Percentiles rank a stretch among this genome's conserved stretches.
Evolutionary conservation across 768 basidiomycete genomes (phyloP).

Genomic region (Nevesoporus exiguus): DNA sequence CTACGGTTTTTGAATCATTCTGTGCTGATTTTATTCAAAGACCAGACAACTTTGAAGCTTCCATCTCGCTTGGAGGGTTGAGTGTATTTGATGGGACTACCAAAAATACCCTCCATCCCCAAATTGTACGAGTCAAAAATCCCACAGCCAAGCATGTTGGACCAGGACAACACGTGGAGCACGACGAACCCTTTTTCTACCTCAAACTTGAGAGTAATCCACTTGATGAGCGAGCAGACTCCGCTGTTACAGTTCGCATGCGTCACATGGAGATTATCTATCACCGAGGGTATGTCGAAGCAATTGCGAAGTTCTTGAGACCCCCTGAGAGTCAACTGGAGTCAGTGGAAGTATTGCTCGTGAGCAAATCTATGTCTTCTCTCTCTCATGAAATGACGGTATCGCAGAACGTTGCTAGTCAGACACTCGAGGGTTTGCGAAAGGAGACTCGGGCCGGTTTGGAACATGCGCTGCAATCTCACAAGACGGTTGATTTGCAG

Average conservation of each 20-base stretch:
- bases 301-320: conserved; percentile 85
- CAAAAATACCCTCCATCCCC: conserved; percentile 70
- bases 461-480: conserved; percentile 88
- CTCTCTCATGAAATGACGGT: background rate
- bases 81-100: conserved; percentile 92
- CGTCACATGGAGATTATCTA: conserved; percentile 97
- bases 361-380: conserved; percentile 34
- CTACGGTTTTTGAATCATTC: conserved; percentile 84
- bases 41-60: conserved; percentile 81
- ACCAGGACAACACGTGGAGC: conserved; percentile 26
- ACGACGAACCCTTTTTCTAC: conserved; percentile 73
- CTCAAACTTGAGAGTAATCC: conserved; percentile 92
- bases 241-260: conserved; percentile 83
- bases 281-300: conserved; percentile 90
- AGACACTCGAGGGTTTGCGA: conserved; percentile 88
- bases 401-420: conserved; percentile 78
- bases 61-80: conserved; percentile 81
- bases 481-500: conserved; percentile 95
- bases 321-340: conserved; percentile 94
- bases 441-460: conserved; percentile 93
- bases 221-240: conserved; percentile 88
- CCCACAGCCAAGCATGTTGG: conserved; percentile 30
- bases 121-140: conserved; percentile 85
- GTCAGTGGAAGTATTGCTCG: conserved; percentile 89
- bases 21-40: conserved; percentile 81